These are phyloP conservation scores for Epichloe sibirici DNA, from an alignment of 2,329 filamentous ascomycete species.

Conservation along the genomic window DNA sequence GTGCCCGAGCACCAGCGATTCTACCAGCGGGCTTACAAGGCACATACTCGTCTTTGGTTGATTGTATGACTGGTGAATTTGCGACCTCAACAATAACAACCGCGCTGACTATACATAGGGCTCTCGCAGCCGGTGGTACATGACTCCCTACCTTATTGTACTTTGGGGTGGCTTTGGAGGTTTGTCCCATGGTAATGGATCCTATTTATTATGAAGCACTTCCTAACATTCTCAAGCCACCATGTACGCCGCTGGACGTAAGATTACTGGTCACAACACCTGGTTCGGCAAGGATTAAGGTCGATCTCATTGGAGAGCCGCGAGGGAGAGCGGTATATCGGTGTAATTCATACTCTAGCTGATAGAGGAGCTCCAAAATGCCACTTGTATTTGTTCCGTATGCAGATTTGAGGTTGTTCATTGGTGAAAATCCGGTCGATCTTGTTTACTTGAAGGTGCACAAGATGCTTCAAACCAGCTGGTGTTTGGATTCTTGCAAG, in stretches of 20 bases:
- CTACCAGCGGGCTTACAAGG: conserved; percentile 62
- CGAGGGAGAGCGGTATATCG: background rate
- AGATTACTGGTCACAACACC: conserved; percentile 67
- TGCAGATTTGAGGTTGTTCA: background rate
- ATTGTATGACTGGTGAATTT: conserved; percentile 46
- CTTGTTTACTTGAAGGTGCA: background rate
- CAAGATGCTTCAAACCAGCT: background rate
- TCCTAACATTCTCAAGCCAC: conserved; percentile 25
- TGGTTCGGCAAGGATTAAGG: conserved; percentile 51
- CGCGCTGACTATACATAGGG: conserved; percentile 31
- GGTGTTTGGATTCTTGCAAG: background rate
- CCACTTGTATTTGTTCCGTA: background rate
- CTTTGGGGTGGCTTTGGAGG: conserved; percentile 51
- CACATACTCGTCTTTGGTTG: conserved; percentile 59
- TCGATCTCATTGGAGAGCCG: background rate
- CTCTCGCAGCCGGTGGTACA: conserved; percentile 50
- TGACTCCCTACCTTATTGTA: conserved; percentile 56
- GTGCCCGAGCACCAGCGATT: conserved; percentile 63
- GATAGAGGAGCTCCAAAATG: background rate
- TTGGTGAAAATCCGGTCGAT: background rate
- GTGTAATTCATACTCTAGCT: background rate
- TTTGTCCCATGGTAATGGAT: conserved; percentile 28
- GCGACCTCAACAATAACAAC: background rate
- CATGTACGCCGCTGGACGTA: conserved; percentile 63
- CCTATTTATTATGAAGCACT: background rate